These are phyloP conservation scores for Fusarium abutilonis DNA, from an alignment of 2,329 filamentous ascomycete species.

Conservation along the genomic window DNA sequence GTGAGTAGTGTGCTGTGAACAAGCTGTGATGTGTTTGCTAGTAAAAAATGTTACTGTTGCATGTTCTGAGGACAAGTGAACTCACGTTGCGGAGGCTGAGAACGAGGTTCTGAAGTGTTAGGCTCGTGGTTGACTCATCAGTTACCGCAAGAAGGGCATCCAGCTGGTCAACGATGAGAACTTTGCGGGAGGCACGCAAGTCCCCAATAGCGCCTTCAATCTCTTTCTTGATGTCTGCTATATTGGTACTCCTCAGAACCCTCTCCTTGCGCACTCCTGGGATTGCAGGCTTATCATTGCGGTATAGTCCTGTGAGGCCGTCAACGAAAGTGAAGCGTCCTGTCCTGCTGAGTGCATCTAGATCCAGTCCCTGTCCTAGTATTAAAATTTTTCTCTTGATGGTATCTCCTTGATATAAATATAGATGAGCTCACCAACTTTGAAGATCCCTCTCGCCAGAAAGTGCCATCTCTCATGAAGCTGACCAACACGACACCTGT, in stretches of 20 bases:
- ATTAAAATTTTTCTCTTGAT: neutral
- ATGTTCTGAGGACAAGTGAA: conserved; percentile 22
- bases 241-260: conserved; percentile 46
- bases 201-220: conserved; percentile 54
- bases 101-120: conserved; percentile 65
- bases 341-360: conserved; percentile 66
- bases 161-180: conserved; percentile 73
- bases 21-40: conserved; percentile 53
- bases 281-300: conserved; percentile 13
- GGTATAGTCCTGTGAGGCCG: conserved; percentile 71
- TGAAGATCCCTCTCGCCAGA: conserved; percentile 78
- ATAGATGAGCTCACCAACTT: conserved; percentile 64
- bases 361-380: conserved; percentile 70
- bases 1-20: conserved; percentile 74
- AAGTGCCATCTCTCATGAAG: conserved; percentile 80
- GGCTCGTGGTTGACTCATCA: conserved; percentile 55
- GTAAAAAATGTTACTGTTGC: neutral
- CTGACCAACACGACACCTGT: conserved; percentile 78
- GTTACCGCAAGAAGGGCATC: conserved; percentile 72
- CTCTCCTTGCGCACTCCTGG: conserved; percentile 26
- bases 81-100: conserved; percentile 71
- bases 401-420: neutral
- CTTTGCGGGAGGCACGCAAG: conserved; percentile 50
- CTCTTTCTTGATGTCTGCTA: conserved; percentile 52
- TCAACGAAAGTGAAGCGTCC: conserved; percentile 79